Evolutionary conservation across 1,284 basidiomycete species (phyloP), one percentile per base, ranked within the genome.

Genomic region (Xerocomus nothofagi): DNA sequence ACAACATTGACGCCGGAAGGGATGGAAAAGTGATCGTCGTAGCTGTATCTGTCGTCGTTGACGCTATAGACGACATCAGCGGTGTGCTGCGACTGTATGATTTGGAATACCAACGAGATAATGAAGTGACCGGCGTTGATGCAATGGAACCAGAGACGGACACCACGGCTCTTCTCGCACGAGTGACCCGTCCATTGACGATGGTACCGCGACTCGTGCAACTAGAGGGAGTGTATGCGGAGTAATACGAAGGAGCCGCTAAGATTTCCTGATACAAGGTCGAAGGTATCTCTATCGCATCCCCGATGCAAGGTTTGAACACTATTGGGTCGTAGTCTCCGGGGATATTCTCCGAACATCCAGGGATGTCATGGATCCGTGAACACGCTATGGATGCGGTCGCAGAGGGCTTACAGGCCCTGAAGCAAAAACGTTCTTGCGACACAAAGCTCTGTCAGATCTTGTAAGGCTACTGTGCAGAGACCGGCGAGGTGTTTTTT

Each of bases 201-300:
- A 81, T 71, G 8, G 73, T 74, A 43, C 65, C 67, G 4, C 71
- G 47, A 2, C 69, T 51, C 14, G 67, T 70, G 65, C 86, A 89
- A 23, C 72, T 66, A 6, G 78, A 82, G 4, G 80, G 80, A 1
- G 78, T 58, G 2, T 79, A 82, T 0, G 72, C 70, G 2, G 84
- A 76, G 61, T 88, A 84, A 6, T 84, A 72, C 6, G 72, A 57
- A 3, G 88, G 85, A 2, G 82, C 88, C 0, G 58, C 62, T 0
- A 78, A 72, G 44, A 83, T 71, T 39, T 82, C 83, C 69, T 88
- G 88, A 62, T 76, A 67, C 71, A 83, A 88, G 0, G 82, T 86
- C 8, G 81, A 84, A 4, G 70, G 68, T 42, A 79, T 79, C 70
- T 78, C 70, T 38, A 74, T 76, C 32, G 69, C 72, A 51, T 85